Evolutionary conservation across 495 filamentous ascomycete species (phyloP).

Genomic region (Hypoxylon fragiforme): DNA sequence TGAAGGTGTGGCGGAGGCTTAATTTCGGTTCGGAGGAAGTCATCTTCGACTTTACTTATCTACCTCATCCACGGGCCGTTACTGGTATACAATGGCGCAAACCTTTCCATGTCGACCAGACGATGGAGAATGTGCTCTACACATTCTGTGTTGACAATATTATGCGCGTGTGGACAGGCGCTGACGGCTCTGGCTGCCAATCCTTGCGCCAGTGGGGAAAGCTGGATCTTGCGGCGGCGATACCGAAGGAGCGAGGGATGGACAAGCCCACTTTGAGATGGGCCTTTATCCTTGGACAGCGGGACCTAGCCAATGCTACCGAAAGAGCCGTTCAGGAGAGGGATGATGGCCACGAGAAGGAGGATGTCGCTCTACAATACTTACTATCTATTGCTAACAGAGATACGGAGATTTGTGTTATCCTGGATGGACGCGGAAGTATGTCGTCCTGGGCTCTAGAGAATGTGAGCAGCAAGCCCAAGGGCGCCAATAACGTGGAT

Average conservation of each 20-base stretch:
- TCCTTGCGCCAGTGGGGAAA: constrained; percentile 79
- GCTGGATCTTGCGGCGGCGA: constrained; percentile 74
- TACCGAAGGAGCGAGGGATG: constrained; percentile 56
- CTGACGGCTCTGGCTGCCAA: constrained; percentile 71
- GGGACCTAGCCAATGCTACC: constrained; percentile 74
- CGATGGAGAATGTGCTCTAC: constrained; percentile 87
- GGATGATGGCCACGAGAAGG: constrained; percentile 58
- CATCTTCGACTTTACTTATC: constrained; percentile 87
- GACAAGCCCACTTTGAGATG: constrained; percentile 59
- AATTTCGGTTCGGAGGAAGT: constrained; percentile 83
- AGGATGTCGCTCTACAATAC: constrained; percentile 75
- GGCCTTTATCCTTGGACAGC: constrained; percentile 83
- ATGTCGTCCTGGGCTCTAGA: constrained; percentile 97
- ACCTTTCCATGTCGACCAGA: constrained; percentile 74
- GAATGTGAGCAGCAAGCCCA: constrained; percentile 76
- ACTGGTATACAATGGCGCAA: constrained; percentile 84
- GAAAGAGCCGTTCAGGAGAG: constrained; percentile 71
- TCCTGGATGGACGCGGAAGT: constrained; percentile 79
- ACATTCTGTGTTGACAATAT: constrained; percentile 85
- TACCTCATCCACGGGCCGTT: constrained; percentile 78
- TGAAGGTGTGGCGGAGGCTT: constrained; percentile 90
- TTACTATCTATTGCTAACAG: constrained; percentile 84
- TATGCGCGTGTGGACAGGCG: constrained; percentile 80
- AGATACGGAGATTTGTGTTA: constrained; percentile 83
- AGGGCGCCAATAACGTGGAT: constrained; percentile 72